Base-by-base conservation (phyloP, 2,329 filamentous ascomycete species). In the Penicillium sp. region DNA sequence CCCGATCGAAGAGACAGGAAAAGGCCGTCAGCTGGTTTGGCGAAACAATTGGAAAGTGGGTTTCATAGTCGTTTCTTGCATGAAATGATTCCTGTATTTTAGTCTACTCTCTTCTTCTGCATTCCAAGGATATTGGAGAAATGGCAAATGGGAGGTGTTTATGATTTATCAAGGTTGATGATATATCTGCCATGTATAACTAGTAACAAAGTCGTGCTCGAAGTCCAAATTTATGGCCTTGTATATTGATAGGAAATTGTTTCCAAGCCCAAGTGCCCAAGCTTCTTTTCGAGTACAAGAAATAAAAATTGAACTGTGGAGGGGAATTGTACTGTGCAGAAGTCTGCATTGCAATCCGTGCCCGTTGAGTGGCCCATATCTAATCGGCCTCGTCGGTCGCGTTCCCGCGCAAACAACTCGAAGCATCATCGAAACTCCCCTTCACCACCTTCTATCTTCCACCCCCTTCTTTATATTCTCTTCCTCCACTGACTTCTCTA, bases 11-110 rank as follows among this genome's bases (percentile, higher is more conserved):
- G 58, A 66, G 75, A 52, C 68, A 69, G 49, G 71, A 76, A 52
- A 75, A 70, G 57, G 69, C 72, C 33, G 66, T 68, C 25, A 69
- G 69, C 44, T 76, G 73, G 73, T 76, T 77, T 68, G 75, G 75
- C 42, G 73, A 76, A 62, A 76, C 73, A 1, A 64, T 77, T 58
- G 75, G 73, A 12, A 75, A 69, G 53, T 77, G 72, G 70, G 51
- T 77, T 40, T 69, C 73, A 18, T 76, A 65, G 53, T 49, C 29
- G 15, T 45, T 41, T 48, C 44, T 35, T 35, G 6, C 9, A 35
- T 27, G 45, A 25, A 49, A 12, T 8, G 18, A 14, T 8, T 12
- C 18, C 29, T 55, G 48, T 55, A 55, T 42, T 25, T 53, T 51
- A 46, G 45, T 51, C 51, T 44, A 48, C 9, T 42, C 50, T 56